Conservation (phyloP, 805 yeast genomes). For the Candida loeiensis region DNA sequence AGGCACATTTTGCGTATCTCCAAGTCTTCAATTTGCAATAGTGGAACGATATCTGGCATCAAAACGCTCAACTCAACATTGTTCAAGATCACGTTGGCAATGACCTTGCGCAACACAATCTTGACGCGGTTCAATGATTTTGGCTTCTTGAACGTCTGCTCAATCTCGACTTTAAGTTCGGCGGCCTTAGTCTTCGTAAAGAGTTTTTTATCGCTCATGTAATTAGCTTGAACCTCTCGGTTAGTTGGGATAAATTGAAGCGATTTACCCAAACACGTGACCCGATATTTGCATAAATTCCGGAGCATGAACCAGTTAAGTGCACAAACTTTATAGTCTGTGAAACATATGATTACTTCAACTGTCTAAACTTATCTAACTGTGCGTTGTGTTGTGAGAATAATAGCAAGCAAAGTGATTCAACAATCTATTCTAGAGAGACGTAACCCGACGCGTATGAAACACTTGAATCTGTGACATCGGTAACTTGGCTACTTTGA, state of each 20-base stretch:
- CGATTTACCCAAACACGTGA: background rate
- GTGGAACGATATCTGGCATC: constrained; percentile 44
- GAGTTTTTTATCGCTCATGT: constrained; percentile 38
- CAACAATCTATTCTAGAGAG: background rate
- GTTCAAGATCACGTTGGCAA: constrained; percentile 82
- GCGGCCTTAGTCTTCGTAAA: constrained; percentile 37
- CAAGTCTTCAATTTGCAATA: constrained; percentile 14
- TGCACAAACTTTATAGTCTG: too few relatives aligned
- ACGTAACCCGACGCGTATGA: constrained; percentile 83
- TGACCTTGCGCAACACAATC: constrained; percentile 56
- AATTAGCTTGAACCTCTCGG: background rate
- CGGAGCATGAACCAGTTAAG: too few relatives aligned
- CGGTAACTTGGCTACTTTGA: constrained; percentile 60
- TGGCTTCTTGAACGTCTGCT: constrained; percentile 40
- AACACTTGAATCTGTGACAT: constrained; percentile 69
- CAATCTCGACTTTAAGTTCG: constrained; percentile 41
- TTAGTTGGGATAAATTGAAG: background rate
- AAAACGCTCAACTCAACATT: constrained; percentile 70
- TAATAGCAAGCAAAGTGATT: too few relatives aligned
- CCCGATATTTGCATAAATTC: too few relatives aligned
- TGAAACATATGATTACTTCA: too few relatives aligned
- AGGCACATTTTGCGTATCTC: constrained; percentile 48
- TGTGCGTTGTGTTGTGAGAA: too few relatives aligned
- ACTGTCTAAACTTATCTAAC: too few relatives aligned
- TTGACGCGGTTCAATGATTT: constrained; percentile 37